Evolutionary conservation across 805 yeast genomes (phyloP).

Genomic region (Saccharomycopsis sp.): DNA sequence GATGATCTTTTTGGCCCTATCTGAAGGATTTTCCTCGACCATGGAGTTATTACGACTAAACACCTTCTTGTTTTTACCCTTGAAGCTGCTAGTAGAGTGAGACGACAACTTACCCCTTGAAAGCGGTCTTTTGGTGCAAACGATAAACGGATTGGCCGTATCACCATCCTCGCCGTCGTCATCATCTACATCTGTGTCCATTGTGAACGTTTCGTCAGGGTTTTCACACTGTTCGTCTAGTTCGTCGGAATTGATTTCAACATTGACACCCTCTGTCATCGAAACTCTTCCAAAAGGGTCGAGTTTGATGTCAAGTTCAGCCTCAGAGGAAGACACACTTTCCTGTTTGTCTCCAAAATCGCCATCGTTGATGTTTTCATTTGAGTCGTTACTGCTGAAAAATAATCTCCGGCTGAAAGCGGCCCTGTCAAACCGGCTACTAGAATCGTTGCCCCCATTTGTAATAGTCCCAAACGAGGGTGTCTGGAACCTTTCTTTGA

Average conservation of each 20-base stretch:
- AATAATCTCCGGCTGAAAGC: neutral
- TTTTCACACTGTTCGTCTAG: neutral
- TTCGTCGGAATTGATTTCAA: neutral
- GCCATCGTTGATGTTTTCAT: neutral
- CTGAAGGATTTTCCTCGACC: conserved; percentile 4
- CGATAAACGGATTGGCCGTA: neutral
- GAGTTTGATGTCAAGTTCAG: conserved; percentile 14
- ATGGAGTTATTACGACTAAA: conserved; percentile 13
- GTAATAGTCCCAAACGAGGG: neutral
- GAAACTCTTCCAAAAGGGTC: conserved; percentile 16
- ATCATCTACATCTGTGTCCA: neutral
- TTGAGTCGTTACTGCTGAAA: neutral
- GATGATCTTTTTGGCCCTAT: conserved; percentile 10
- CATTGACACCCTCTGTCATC: neutral
- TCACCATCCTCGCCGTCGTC: conserved; percentile 4
- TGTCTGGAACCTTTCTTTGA: neutral
- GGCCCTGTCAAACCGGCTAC: neutral
- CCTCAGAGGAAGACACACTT: neutral
- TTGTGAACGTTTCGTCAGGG: neutral
- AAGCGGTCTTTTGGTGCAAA: conserved; percentile 1
- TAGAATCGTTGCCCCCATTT: neutral
- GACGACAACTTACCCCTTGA: neutral
- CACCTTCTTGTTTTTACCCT: neutral
- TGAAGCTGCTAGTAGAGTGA: neutral
- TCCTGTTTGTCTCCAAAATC: neutral